Conservation (phyloP, 1,139 yeast genomes). For the Ogataea hybrid region DNA sequence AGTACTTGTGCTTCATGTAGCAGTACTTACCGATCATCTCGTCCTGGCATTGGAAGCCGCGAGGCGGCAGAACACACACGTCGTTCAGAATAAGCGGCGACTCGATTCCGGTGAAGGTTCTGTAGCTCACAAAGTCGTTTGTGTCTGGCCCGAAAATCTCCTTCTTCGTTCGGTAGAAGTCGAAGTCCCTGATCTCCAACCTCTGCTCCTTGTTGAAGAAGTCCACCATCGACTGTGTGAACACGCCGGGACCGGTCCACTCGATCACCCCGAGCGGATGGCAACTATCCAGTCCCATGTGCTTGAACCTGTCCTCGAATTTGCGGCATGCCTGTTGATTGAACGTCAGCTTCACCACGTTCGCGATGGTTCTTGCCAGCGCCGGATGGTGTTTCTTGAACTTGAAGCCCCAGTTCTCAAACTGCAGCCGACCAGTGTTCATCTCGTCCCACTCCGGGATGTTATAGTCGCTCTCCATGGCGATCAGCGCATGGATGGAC, state of each 20-base stretch:
- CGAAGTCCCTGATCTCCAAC: conserved; percentile 67
- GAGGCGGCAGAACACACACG: conserved; percentile 68
- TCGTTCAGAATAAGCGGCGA: conserved; percentile 69
- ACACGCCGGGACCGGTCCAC: conserved; percentile 79
- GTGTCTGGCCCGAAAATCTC: conserved; percentile 16
- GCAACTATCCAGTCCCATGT: conserved; percentile 40
- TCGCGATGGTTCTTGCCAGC: conserved; percentile 60
- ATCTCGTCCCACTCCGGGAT: conserved; percentile 63
- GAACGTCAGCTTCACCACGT: conserved; percentile 58
- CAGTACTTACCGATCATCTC: conserved; percentile 11
- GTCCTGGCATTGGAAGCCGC: conserved; percentile 14
- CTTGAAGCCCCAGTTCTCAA: conserved; percentile 74
- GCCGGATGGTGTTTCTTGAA: conserved; percentile 71
- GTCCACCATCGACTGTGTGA: conserved; percentile 64
- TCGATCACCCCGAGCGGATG: conserved; percentile 57
- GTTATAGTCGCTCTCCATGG: conserved; percentile 69
- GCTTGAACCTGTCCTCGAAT: conserved; percentile 16
- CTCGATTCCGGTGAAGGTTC: conserved; percentile 63
- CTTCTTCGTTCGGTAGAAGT: conserved; percentile 38
- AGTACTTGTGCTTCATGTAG: conserved; percentile 31
- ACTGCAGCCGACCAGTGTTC: conserved; percentile 66
- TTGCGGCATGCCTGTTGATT: conserved; percentile 19
- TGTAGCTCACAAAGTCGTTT: conserved; percentile 38
- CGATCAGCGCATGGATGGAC: conserved; percentile 61
- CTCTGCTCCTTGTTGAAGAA: conserved; percentile 50